phyloP scores from a whole-genome alignment of 257 asterid genomes.

The Petunia axillaris region DNA sequence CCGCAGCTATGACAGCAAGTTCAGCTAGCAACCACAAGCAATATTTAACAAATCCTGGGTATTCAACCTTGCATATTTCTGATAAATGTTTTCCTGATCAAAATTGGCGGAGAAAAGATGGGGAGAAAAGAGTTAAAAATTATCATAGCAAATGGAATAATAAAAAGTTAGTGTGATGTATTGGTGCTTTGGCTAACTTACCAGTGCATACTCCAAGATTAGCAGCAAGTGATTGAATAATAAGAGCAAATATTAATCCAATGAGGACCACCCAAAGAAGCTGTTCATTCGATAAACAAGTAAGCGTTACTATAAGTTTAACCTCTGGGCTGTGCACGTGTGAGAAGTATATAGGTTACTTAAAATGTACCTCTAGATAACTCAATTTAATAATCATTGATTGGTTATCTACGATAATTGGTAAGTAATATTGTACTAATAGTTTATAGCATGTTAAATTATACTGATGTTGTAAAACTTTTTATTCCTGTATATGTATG shows the following conservation, averaged over 20 bases:
- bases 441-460: too few species aligned
- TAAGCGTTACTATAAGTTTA: not conserved
- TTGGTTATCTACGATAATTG: too few species aligned
- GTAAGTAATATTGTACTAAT: not conserved
- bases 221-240: slow-evolving; percentile 95
- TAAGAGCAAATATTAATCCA: slow-evolving; percentile 79
- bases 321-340: not conserved
- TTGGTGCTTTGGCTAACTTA: slow-evolving; percentile 21
- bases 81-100: slow-evolving; percentile 75
- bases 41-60: slow-evolving; percentile 63
- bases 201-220: slow-evolving; percentile 96
- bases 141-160: not conserved
- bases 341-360: not conserved
- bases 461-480: not conserved
- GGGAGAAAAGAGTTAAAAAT: not conserved
- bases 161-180: not conserved
- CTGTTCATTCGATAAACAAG: slow-evolving; percentile 39
- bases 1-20: slow-evolving; percentile 90
- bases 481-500: too few species aligned
- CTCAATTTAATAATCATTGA: not conserved
- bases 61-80: slow-evolving; percentile 81
- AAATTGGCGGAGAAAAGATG: not conserved
- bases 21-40: slow-evolving; percentile 89
- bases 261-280: slow-evolving; percentile 88
- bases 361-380: not conserved